These are phyloP conservation scores for Arachis monticola DNA, from an alignment of 331 rosid genomes.

Conservation along the genomic window DNA sequence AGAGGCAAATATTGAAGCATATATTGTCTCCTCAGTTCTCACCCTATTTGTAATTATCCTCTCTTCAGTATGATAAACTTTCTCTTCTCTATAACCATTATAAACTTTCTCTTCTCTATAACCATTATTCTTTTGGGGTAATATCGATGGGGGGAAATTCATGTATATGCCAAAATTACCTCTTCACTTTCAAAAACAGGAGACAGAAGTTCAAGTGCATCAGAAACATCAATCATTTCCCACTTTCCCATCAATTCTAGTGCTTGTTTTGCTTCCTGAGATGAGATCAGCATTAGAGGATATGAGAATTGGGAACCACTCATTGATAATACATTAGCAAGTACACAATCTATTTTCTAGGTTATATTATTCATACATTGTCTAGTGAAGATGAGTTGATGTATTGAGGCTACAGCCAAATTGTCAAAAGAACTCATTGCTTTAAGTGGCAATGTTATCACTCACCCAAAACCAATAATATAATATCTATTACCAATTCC, in stretches of 20 bases:
- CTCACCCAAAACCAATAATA: slow-evolving; percentile 30
- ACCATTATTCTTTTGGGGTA: slow-evolving; percentile 11
- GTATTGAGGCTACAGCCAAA: slow-evolving; percentile 29
- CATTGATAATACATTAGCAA: slow-evolving; percentile 14
- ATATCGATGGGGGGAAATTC: slow-evolving; percentile 7
- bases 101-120: too few relatives aligned
- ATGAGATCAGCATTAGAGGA: slow-evolving; percentile 36
- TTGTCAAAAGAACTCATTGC: slow-evolving; percentile 16
- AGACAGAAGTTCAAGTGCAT: slow-evolving; percentile 92
- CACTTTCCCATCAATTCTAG: slow-evolving; percentile 89
- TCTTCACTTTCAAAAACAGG: slow-evolving; percentile 99
- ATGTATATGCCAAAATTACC: slow-evolving; percentile 53
- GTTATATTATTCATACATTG: slow-evolving; percentile 8
- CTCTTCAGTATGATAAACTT: neutral
- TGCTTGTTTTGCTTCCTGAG: slow-evolving; percentile 99
- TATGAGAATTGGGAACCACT: slow-evolving; percentile 10
- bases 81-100: too few relatives aligned
- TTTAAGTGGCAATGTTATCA: slow-evolving; percentile 7
- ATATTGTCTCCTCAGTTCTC: slow-evolving; percentile 17
- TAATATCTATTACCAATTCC: slow-evolving; percentile 26
- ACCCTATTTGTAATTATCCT: slow-evolving; percentile 22
- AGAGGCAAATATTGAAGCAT: neutral
- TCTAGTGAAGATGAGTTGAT: slow-evolving; percentile 1
- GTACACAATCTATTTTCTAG: slow-evolving; percentile 22
- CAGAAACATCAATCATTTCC: slow-evolving; percentile 96